Conservation (phyloP, 768 basidiomycete genomes). For the Hypholoma sublateritium region DNA sequence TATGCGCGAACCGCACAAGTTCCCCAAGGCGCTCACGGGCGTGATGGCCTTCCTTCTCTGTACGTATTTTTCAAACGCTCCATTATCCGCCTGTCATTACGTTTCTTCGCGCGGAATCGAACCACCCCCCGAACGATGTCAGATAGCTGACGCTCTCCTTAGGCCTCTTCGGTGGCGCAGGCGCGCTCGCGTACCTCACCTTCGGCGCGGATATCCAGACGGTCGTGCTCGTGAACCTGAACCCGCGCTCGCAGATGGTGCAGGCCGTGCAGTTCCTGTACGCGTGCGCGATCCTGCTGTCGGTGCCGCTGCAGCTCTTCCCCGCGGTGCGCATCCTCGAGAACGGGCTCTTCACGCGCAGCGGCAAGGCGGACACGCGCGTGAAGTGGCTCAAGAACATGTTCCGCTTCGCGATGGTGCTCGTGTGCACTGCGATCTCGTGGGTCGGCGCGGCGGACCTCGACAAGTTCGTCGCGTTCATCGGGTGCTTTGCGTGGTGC, state of each 20-base stretch:
- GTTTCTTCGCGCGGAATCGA: not conserved
- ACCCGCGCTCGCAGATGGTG: constrained; percentile 79
- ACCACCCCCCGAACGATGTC: not conserved
- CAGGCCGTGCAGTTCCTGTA: constrained; percentile 89
- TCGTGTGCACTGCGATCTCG: constrained; percentile 79
- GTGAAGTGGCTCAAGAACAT: constrained; percentile 98
- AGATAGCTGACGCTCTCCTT: not conserved
- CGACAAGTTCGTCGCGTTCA: constrained; percentile 93
- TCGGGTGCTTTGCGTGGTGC: constrained; percentile 95
- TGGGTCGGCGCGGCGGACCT: constrained; percentile 84
- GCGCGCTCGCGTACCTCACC: constrained; percentile 82
- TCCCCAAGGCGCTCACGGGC: constrained; percentile 82
- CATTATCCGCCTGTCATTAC: not conserved
- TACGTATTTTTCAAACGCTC: constrained; percentile 28
- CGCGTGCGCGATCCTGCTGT: constrained; percentile 89
- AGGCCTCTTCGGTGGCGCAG: constrained; percentile 88
- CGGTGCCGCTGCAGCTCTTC: constrained; percentile 94
- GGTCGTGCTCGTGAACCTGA: constrained; percentile 93
- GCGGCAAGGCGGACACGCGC: constrained; percentile 75
- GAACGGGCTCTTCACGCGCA: constrained; percentile 87
- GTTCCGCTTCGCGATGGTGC: constrained; percentile 74
- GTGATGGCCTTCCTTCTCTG: constrained; percentile 88
- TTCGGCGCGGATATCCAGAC: constrained; percentile 89
- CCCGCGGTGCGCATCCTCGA: constrained; percentile 97
- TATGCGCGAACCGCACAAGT: constrained; percentile 93